Evolutionary conservation across 169 alveolate species (phyloP).

Genomic region (Theileria annulata): DNA sequence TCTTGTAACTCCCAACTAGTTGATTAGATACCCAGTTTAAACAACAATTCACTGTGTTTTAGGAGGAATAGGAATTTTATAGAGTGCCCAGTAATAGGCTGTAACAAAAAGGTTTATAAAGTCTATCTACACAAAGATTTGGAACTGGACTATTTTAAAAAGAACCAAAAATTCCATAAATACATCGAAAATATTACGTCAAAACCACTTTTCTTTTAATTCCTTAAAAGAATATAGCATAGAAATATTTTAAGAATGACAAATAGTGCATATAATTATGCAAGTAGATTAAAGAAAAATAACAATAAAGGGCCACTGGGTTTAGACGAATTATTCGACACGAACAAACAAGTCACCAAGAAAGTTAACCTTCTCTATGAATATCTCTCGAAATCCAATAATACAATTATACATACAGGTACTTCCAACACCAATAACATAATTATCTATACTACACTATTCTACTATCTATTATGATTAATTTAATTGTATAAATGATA

Average conservation of each 20-base stretch:
- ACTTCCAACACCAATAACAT: background rate
- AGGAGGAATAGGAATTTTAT: constrained; percentile 57
- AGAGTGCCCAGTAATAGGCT: constrained; percentile 78
- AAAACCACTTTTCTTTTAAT: constrained; percentile 16
- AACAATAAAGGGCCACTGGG: constrained; percentile 80
- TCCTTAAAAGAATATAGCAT: constrained; percentile 29
- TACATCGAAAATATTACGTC: constrained; percentile 4
- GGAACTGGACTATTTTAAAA: constrained; percentile 71
- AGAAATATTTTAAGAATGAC: constrained; percentile 27
- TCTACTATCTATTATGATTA: background rate
- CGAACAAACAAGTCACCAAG: constrained; percentile 61
- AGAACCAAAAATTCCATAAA: constrained; percentile 55
- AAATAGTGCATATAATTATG: constrained; percentile 61
- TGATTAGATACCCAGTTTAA: constrained; percentile 14
- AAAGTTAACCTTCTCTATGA: constrained; percentile 60
- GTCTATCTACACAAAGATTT: constrained; percentile 72
- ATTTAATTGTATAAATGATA: background rate
- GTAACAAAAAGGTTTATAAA: constrained; percentile 71
- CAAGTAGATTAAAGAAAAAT: constrained; percentile 67
- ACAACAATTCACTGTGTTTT: background rate
- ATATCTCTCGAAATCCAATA: constrained; percentile 59
- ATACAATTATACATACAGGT: constrained; percentile 75
- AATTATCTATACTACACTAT: background rate
- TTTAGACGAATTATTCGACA: constrained; percentile 71
- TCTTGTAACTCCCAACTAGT: constrained; percentile 45